These are phyloP conservation scores for Pseudocercospora crystallina DNA, from an alignment of 2,329 filamentous ascomycete genomes.

Conservation along the genomic window DNA sequence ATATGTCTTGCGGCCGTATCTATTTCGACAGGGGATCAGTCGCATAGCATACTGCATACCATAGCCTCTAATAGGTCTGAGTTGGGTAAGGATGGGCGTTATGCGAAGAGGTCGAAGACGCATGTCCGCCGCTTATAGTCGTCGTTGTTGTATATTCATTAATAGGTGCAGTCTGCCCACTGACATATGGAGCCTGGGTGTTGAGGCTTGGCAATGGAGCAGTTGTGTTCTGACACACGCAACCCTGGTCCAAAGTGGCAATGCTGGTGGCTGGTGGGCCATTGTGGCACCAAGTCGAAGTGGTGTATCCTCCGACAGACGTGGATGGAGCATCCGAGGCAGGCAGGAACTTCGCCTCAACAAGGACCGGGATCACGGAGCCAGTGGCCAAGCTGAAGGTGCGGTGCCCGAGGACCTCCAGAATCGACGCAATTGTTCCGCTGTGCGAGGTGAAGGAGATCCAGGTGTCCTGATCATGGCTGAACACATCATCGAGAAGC, in stretches of 20 bases:
- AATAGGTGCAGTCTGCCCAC: conserved; percentile 23
- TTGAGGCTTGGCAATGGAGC: conserved; percentile 18
- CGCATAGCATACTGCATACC: no score
- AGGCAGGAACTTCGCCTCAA: conserved; percentile 55
- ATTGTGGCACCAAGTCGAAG: conserved; percentile 36
- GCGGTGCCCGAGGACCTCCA: conserved; percentile 61
- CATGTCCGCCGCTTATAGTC: neutral
- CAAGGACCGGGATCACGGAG: conserved; percentile 65
- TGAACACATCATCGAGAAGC: conserved; percentile 60
- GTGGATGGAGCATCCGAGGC: conserved; percentile 34
- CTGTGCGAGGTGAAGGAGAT: conserved; percentile 62
- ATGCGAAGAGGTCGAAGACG: no score
- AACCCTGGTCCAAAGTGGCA: conserved; percentile 27
- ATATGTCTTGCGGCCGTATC: no score
- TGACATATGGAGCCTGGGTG: conserved; percentile 18
- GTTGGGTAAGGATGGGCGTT: no score
- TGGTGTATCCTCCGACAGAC: conserved; percentile 32
- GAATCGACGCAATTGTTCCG: conserved; percentile 55
- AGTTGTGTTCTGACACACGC: conserved; percentile 30
- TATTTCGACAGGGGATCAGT: no score
- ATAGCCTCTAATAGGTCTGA: no score
- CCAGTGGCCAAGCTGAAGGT: conserved; percentile 64
- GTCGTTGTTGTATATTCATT: conserved; percentile 24
- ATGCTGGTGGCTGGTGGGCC: conserved; percentile 35
- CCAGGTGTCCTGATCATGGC: conserved; percentile 54